Evolutionary conservation across 495 filamentous ascomycete species (phyloP), one percentile per base, ranked within the genome.

Genomic region (Jackrogersella minutella): DNA sequence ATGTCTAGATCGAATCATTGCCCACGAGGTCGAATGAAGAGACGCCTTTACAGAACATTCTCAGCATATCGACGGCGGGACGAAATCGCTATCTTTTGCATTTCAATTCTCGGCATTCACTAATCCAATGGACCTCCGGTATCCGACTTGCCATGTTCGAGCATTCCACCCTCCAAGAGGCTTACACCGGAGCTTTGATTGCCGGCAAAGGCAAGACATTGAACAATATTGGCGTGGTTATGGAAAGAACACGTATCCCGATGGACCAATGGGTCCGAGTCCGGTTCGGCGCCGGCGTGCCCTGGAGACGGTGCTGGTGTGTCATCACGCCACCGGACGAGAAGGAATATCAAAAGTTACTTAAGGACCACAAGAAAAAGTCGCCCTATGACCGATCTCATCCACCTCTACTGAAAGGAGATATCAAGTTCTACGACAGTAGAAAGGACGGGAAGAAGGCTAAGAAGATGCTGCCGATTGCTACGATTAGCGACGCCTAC

Each of bases 141-240:
- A 97, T 99, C 59, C 88, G 95, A 43, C 85, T 99, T 44, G 87
- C 95, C 54, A 93, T 99, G 88, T 99, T 89, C 73, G 95, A 99
- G 77, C 91, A 97, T 69, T 86, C 91, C 0, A 93, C 92, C 2
- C 80, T 99, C 8, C 94, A 97, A 72, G 95, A 99, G 78, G 92
- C 94, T 6, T 99, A 99, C 73, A 98, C 96, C 0, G 95, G 95
- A 11, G 92, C 95, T 28, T 81, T 99, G 44, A 93, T 99, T 72
- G 96, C 93, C 0, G 95, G 93, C 43, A 99, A 97, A 76, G 96
- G 93, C 14, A 97, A 92, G 72, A 71, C 73, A 0, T 78, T 99
- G 43, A 97, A 96, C 77, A 92, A 90, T 66, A 97, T 98, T 71
- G 87, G 87, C 49, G 73, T 87, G 9, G 93, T 99, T 62, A 88